phyloP scores from a whole-genome alignment of 2,329 filamentous ascomycete genomes.

The Pseudogymnoascus destructans region DNA sequence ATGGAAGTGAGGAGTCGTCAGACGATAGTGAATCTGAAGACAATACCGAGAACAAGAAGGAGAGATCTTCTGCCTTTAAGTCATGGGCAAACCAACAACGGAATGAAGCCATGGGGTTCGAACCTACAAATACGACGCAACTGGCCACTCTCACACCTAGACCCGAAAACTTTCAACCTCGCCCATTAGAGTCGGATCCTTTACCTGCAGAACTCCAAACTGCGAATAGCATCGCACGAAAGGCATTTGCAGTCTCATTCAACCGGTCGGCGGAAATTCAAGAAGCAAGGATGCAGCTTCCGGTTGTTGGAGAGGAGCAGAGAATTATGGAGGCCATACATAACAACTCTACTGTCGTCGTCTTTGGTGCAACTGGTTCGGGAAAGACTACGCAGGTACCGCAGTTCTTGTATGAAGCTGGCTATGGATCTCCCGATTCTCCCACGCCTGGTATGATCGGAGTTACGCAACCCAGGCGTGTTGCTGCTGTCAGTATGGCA shows the following conservation, averaged over 20 bases:
- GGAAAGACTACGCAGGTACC: slow-evolving; percentile 97
- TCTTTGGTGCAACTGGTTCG: slow-evolving; percentile 90
- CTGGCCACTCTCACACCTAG: slow-evolving; percentile 34
- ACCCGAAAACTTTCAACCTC: slow-evolving; percentile 49
- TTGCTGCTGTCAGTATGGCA: slow-evolving; percentile 93
- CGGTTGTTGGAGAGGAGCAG: slow-evolving; percentile 89
- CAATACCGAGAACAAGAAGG: slow-evolving; percentile 27
- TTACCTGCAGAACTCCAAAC: slow-evolving; percentile 51
- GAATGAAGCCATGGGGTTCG: slow-evolving; percentile 65
- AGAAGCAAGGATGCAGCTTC: slow-evolving; percentile 62
- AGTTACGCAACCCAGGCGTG: slow-evolving; percentile 85
- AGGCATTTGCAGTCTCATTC: slow-evolving; percentile 64
- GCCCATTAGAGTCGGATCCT: slow-evolving; percentile 57
- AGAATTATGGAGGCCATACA: slow-evolving; percentile 97
- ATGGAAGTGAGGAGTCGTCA: slow-evolving; percentile 17
- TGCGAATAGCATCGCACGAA: slow-evolving; percentile 47
- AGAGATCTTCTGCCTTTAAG: slow-evolving; percentile 63
- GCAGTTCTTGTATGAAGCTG: slow-evolving; percentile 89
- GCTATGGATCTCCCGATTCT: slow-evolving; percentile 67
- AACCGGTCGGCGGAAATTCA: slow-evolving; percentile 61
- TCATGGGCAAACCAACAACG: slow-evolving; percentile 80
- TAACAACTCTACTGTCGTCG: slow-evolving; percentile 76
- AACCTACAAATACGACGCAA: slow-evolving; percentile 31
- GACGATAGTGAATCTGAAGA: slow-evolving; percentile 24
- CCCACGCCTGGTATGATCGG: slow-evolving; percentile 86